Evolutionary conservation across 106 monocot genomes (phyloP).

Genomic region (Dactylorhiza incarnata): DNA sequence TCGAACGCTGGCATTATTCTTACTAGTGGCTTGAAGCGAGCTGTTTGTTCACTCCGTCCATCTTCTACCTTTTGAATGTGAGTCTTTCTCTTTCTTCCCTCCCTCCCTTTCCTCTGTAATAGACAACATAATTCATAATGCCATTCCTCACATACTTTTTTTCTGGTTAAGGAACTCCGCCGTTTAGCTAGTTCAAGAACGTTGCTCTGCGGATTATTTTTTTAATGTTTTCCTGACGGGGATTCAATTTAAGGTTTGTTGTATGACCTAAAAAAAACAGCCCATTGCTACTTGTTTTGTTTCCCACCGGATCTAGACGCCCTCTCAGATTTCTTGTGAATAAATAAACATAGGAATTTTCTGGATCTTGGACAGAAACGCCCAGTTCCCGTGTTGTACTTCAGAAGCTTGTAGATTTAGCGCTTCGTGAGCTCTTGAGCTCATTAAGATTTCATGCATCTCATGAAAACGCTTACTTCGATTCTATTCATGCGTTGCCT

Average conservation of each 20-base stretch:
- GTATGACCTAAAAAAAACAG: neutral
- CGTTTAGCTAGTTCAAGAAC: neutral
- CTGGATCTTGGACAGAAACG: neutral
- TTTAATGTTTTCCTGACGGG: neutral
- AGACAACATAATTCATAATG: neutral
- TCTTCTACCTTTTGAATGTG: neutral
- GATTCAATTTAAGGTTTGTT: neutral
- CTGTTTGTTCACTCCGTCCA: neutral
- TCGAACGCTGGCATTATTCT: neutral
- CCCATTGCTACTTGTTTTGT: neutral
- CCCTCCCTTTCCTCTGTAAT: neutral
- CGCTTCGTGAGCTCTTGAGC: neutral
- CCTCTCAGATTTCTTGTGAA: neutral
- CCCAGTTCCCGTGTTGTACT: neutral
- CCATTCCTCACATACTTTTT: neutral
- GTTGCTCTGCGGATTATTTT: neutral
- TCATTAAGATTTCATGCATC: neutral
- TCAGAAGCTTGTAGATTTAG: neutral
- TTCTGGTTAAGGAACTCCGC: neutral
- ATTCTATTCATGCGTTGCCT: neutral
- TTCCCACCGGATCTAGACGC: too few relatives aligned
- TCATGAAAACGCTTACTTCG: neutral
- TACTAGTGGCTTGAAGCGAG: neutral
- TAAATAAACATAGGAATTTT: neutral
- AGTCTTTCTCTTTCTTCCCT: neutral